A percentile compares a stretch with the other conserved stretches of the same genome.
These are phyloP conservation scores for Malania oleifera DNA, from an alignment of 164 flowering plant species.

Conservation along the genomic window DNA sequence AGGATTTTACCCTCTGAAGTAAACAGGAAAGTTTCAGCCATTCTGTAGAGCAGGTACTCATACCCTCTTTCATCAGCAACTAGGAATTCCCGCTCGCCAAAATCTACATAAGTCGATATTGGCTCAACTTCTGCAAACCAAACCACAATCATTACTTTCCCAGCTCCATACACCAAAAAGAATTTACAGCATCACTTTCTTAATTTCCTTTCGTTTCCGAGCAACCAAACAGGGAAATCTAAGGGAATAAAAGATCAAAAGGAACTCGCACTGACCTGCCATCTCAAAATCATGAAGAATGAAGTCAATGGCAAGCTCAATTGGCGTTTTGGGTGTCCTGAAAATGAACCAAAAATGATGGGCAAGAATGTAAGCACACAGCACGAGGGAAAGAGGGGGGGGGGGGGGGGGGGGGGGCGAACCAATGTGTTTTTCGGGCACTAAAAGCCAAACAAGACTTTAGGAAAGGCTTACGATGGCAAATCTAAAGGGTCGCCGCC, in stretches of 20 bases:
- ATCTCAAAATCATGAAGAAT: conserved; percentile 93
- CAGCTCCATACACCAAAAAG: not conserved
- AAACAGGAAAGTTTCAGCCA: conserved; percentile 69
- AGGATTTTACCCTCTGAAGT: conserved; percentile 55
- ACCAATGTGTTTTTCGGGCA: not conserved
- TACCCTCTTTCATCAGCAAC: conserved; percentile 93
- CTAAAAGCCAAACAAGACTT: not conserved
- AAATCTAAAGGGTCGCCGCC: conserved; percentile 21
- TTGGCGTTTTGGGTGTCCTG: conserved; percentile 72
- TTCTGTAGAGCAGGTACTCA: conserved; percentile 57
- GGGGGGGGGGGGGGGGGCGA: not conserved
- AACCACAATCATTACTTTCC: not conserved
- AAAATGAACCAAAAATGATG: conserved; percentile 5
- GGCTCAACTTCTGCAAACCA: conserved; percentile 81
- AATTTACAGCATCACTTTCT: too few species aligned
- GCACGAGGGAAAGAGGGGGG: not conserved
- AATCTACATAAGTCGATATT: conserved; percentile 73
- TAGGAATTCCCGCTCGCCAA: conserved; percentile 73
- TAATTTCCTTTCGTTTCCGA: not conserved
- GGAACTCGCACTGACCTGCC: conserved; percentile 54
- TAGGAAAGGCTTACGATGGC: conserved; percentile 26
- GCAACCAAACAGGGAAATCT: conserved; percentile 11
- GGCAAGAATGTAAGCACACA: conserved; percentile 1
- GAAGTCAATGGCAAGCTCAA: conserved; percentile 94
- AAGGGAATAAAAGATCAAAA: not conserved